These are phyloP conservation scores for Plasmodium relictum DNA, from an alignment of 169 alveolate genomes.

Conservation along the genomic window DNA sequence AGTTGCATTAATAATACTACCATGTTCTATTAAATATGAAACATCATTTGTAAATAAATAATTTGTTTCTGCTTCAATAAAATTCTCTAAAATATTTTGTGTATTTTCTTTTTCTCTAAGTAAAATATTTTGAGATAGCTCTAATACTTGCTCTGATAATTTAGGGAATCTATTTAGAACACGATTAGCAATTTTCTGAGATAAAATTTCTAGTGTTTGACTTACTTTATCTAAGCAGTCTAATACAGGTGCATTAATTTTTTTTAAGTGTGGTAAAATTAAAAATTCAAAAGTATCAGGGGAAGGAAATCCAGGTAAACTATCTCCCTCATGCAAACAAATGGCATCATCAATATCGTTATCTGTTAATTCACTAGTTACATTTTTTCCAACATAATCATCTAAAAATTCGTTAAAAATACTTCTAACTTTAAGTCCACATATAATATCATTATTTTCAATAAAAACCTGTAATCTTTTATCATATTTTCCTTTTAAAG, in stretches of 20 bases:
- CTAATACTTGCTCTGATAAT: slow-evolving; percentile 92
- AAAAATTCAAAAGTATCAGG: slow-evolving; percentile 97
- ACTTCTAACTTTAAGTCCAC: slow-evolving; percentile 91
- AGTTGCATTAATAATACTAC: slow-evolving; percentile 80
- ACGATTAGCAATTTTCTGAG: slow-evolving; percentile 93
- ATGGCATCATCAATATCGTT: slow-evolving; percentile 97
- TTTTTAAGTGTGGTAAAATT: slow-evolving; percentile 95
- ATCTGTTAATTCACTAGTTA: slow-evolving; percentile 92
- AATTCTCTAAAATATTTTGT: slow-evolving; percentile 89
- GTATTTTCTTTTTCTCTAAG: slow-evolving; percentile 93
- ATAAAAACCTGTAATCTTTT: slow-evolving; percentile 89
- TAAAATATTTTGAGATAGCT: slow-evolving; percentile 89
- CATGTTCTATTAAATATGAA: slow-evolving; percentile 90
- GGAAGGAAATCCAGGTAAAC: slow-evolving; percentile 98
- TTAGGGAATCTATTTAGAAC: slow-evolving; percentile 95
- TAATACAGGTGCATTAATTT: slow-evolving; percentile 84
- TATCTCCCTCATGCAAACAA: slow-evolving; percentile 97
- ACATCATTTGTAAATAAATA: slow-evolving; percentile 96
- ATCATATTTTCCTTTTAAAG: slow-evolving; percentile 96
- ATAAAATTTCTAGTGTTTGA: slow-evolving; percentile 90
- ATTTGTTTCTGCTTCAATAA: slow-evolving; percentile 93
- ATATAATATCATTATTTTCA: slow-evolving; percentile 86
- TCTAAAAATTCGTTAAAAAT: slow-evolving; percentile 94
- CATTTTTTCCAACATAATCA: slow-evolving; percentile 88
- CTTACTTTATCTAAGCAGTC: slow-evolving; percentile 86